A percentile compares a stretch with the other conserved stretches of the same genome.
Conservation (phyloP, 108 stramenopile genomes). For the Cylindrotheca closterium region DNA sequence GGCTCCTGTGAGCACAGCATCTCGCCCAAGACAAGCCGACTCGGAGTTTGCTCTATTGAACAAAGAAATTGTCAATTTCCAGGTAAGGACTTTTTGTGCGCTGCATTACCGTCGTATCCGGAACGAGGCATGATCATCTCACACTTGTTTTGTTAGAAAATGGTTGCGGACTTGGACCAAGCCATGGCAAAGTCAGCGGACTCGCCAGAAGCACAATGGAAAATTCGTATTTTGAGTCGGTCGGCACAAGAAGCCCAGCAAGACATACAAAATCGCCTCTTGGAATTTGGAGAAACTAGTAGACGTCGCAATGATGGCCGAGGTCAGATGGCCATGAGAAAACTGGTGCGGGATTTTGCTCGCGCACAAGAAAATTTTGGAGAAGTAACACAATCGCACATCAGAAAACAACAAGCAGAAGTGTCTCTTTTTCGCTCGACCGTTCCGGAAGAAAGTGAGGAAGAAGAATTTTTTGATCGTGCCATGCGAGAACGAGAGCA, state of each 20-base stretch:
- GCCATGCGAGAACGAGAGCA: conserved; percentile 72
- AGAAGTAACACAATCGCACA: conserved; percentile 1
- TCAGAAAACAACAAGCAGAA: conserved; percentile 28
- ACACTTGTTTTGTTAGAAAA: conserved; percentile 25
- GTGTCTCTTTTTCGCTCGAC: conserved; percentile 13
- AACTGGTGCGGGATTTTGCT: conserved; percentile 33
- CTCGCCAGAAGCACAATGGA: conserved; percentile 41
- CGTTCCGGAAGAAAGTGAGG: not conserved
- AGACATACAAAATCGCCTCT: conserved; percentile 12
- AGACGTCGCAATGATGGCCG: not conserved
- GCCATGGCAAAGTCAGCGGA: not conserved
- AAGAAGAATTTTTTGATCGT: conserved; percentile 54
- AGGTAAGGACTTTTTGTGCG: conserved; percentile 12
- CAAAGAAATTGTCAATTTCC: conserved; percentile 20
- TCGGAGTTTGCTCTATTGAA: conserved; percentile 11
- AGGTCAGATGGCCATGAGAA: conserved; percentile 12
- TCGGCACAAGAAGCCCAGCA: conserved; percentile 38
- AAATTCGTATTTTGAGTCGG: conserved; percentile 30
- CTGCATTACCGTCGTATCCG: not conserved
- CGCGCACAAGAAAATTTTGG: conserved; percentile 24
- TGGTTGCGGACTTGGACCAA: conserved; percentile 27
- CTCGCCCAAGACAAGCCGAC: not conserved
- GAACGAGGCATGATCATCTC: not conserved
- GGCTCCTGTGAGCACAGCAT: not conserved
- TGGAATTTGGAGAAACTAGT: conserved; percentile 4